phyloP scores from a whole-genome alignment of 2,329 filamentous ascomycete species.

The Xylariales sp. region DNA sequence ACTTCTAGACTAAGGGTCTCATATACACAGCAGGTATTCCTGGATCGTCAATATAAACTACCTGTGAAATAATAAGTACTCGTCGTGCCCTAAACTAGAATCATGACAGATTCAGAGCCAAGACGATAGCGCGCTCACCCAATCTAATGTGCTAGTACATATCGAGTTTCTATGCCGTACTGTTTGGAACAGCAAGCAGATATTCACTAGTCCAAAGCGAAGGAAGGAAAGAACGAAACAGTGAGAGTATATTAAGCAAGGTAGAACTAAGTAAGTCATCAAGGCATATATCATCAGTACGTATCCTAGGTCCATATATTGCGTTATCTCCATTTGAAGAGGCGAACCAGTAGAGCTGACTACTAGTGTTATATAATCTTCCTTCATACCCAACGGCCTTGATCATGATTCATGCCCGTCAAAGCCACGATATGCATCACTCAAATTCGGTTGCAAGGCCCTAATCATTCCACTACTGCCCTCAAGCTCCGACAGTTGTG shows the following conservation, averaged over 20 bases:
- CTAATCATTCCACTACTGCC: conserved; percentile 14
- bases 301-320: neutral
- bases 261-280: neutral
- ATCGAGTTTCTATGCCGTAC: no score
- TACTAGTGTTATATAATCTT: neutral
- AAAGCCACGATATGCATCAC: neutral
- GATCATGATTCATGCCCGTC: neutral
- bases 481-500: conserved; percentile 30
- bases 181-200: no score
- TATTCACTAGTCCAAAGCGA: neutral
- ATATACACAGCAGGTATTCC: no score
- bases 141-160: no score
- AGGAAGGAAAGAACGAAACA: no score
- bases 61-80: no score
- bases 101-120: no score
- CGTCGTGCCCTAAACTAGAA: no score
- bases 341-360: neutral
- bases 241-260: neutral
- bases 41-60: no score
- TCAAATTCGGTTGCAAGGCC: neutral
- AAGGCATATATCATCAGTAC: neutral
- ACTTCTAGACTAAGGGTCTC: no score
- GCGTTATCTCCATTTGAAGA: neutral
- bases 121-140: no score
- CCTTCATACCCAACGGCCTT: neutral